Evolutionary conservation across 2,329 filamentous ascomycete genomes (phyloP).

Genomic region (Talaromyces islandicus): DNA sequence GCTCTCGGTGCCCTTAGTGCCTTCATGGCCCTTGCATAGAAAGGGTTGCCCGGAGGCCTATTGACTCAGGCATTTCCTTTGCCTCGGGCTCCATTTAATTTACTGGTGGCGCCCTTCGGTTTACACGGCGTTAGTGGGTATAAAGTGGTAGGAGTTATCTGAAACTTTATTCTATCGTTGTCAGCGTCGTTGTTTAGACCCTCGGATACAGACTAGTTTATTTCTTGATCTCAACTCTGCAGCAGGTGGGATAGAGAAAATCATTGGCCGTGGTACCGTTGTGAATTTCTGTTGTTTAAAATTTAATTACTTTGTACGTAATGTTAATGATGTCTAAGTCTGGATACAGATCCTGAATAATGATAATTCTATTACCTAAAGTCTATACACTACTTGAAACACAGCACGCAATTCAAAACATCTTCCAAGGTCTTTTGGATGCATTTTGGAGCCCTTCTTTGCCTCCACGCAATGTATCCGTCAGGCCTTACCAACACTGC

Average conservation of each 20-base stretch:
- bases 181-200: not conserved
- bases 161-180: not conserved
- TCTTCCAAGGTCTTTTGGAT: not conserved
- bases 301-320: not conserved
- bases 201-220: not conserved
- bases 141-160: not conserved
- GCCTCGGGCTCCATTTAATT: not conserved
- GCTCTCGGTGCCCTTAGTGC: slow-evolving; percentile 6
- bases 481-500: slow-evolving; percentile 4
- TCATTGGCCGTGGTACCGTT: not conserved
- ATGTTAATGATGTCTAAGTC: not conserved
- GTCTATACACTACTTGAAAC: not conserved
- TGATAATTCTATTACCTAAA: not conserved
- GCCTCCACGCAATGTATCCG: slow-evolving; percentile 8
- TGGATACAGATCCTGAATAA: not conserved
- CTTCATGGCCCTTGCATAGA: slow-evolving; percentile 5
- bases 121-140: not conserved
- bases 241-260: not conserved
- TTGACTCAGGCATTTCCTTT: not conserved
- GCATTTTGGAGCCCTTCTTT: not conserved
- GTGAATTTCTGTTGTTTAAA: not conserved
- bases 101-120: not conserved
- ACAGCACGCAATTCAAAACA: not conserved
- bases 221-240: not conserved
- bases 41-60: not conserved